Conservation (phyloP, 495 filamentous ascomycete species). For the Hypoxylon fuscum region DNA sequence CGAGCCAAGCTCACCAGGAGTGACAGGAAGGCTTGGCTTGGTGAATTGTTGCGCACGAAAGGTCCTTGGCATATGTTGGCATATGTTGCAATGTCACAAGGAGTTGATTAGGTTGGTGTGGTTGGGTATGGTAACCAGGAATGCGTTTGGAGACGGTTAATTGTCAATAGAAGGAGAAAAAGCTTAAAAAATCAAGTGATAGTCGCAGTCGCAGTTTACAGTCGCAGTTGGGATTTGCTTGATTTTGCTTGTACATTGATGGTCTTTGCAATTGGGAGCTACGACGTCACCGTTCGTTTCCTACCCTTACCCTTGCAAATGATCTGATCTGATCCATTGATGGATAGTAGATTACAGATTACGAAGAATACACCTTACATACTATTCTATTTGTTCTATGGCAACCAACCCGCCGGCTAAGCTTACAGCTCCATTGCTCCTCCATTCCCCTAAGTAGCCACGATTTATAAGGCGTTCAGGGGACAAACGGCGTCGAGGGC, state of each 20-base stretch:
- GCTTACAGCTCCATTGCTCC: constrained; percentile 4
- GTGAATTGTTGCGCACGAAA: constrained; percentile 27
- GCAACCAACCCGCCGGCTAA: constrained; percentile 20
- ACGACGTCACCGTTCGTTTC: constrained; percentile 34
- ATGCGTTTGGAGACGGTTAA: constrained; percentile 10
- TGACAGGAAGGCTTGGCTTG: constrained; percentile 27
- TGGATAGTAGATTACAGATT: too few relatives aligned
- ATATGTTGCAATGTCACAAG: constrained; percentile 41
- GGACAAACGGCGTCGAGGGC: constrained; percentile 1
- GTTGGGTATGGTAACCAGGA: constrained; percentile 1
- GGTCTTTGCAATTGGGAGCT: constrained; percentile 9
- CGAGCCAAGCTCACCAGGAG: constrained; percentile 34
- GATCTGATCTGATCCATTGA: neutral
- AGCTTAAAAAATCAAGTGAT: constrained; percentile 29
- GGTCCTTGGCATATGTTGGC: constrained; percentile 39
- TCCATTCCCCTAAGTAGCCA: neutral
- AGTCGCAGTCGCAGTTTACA: constrained; percentile 7
- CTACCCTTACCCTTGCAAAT: constrained; percentile 8
- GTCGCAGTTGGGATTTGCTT: neutral
- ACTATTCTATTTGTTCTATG: constrained; percentile 1
- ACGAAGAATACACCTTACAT: too few relatives aligned
- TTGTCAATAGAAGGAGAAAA: constrained; percentile 22
- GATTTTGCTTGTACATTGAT: neutral
- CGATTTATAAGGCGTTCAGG: neutral
- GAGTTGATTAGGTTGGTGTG: constrained; percentile 39